Evolutionary conservation across 768 basidiomycete genomes (phyloP).

Genomic region (Serendipita indica): DNA sequence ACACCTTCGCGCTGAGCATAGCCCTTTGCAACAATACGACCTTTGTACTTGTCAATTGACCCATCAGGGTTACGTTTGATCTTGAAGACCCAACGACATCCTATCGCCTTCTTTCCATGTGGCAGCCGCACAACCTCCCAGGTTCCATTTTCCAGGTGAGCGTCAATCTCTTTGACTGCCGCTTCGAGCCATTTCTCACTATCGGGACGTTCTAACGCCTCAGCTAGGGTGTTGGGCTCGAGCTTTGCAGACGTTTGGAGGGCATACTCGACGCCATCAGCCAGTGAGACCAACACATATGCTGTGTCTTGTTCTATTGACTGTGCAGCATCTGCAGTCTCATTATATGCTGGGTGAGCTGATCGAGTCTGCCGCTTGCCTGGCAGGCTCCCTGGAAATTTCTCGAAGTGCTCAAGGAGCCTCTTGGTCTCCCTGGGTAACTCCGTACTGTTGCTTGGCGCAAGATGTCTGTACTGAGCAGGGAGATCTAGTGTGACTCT

Average conservation of each 20-base stretch:
- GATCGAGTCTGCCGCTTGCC: too few relatives aligned
- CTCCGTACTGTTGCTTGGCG: too few relatives aligned
- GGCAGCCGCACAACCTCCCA: slow-evolving; percentile 18
- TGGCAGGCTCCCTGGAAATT: too few relatives aligned
- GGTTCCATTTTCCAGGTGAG: slow-evolving; percentile 14
- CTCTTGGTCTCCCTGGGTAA: too few relatives aligned
- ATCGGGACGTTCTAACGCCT: slow-evolving; percentile 16
- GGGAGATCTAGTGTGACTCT: too few relatives aligned
- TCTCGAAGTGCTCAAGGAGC: too few relatives aligned
- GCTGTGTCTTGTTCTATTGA: too few relatives aligned
- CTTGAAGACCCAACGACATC: slow-evolving; percentile 23
- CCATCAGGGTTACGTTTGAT: slow-evolving; percentile 20
- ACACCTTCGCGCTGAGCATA: slow-evolving; percentile 23
- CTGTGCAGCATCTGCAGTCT: too few relatives aligned
- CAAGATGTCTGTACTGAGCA: too few relatives aligned
- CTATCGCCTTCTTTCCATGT: slow-evolving; percentile 17
- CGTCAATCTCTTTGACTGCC: slow-evolving; percentile 14
- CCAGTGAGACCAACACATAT: neutral
- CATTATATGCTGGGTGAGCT: too few relatives aligned
- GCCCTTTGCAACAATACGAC: slow-evolving; percentile 24
- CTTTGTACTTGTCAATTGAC: slow-evolving; percentile 21
- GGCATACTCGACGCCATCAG: neutral
- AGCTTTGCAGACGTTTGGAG: neutral
- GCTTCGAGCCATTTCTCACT: slow-evolving; percentile 17
- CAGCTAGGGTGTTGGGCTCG: slow-evolving; percentile 13